Evolutionary conservation across 441 rosid species (phyloP), one percentile per base, ranked within the genome.

Genomic region (Populus hybrid): DNA sequence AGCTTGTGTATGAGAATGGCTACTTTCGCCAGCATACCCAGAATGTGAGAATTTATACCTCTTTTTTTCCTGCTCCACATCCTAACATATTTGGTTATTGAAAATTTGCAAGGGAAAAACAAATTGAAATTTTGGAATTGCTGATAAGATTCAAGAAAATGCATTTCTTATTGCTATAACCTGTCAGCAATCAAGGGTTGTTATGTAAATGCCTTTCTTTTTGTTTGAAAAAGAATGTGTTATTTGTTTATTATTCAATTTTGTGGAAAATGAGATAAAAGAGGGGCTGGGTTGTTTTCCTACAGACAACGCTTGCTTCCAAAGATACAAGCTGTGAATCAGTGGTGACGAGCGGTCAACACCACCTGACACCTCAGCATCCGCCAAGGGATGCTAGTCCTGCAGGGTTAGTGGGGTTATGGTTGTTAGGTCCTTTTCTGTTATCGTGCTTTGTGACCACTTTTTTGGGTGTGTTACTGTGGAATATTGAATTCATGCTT

Each of bases 311-410:
- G 83, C 95, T 92, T 78, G 89, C 97, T 83, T 89, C 97, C 78
- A 94, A 95, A 91, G 98, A 95, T 84, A 89, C 97, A 82, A 94
- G 98, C 87, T 94, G 98, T 90, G 97, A 94, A 84, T 95, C 99
- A 74, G 98, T 91, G 85, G 94, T 95, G 90, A 94, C 97, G 28
- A 91, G 92, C 80, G 91, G 97, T 92, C 98, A 92, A 82, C 98
- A 94, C 88, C 97, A 94, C 74, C 83, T 92, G 91, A 86, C 97
- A 84, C 88, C 97, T 79, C 99, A 91, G 88, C 92, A 90, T 89
- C 95, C 97, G 74, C 98, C 94, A 50, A 94, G 97, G 87, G 99
- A 95, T 91, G 98, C 98, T 82, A 94, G 99, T 92, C 98, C 97
- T 95, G 99, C 99, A 90, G 99, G 99, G 99, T 95, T 80, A 80